Evolutionary conservation across 2,329 filamentous ascomycete species (phyloP), one percentile per base, ranked within the genome.

Genomic region (Alternaria incomplexa): DNA sequence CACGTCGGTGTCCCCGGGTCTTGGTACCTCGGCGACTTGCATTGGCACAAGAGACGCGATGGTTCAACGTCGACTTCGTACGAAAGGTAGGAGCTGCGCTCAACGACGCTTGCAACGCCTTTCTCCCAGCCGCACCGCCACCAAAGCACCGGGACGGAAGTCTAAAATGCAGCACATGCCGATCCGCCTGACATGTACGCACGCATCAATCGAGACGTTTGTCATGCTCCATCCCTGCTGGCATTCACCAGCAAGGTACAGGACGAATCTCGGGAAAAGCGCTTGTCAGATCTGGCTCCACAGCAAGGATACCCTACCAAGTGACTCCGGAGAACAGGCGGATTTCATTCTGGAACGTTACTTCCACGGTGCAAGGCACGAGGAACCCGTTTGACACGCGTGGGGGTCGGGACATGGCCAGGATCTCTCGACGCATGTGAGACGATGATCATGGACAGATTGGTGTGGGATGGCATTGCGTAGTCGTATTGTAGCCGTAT

Each of bases 51-150:
- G n/a, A 50, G 44, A 25, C 43, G 10, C 52, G 43, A 54, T 30
- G 15, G 32, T 17, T 56, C 17, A 32, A 32, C 30, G 6, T 32
- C 30, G n/a, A n/a, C n/a, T n/a, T n/a, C n/a, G n/a, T 15, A 32
- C 1, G 30, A 13, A 32, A 15, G 3, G 30, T 15, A 32, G 30
- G 30, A 32, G 6, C 12, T 32, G 30, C 30, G 30, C 30, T 32
- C 30, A 32, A 32, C 30, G 30, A 32, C 30, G 12, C 30, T 32
- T 32, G 30, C 13, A 32, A 43, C 44, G 22, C 32, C 6, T 17
- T 56, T 28, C 17, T 44, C 53, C n/a, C 55, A 32, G 13, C 45
- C 45, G 55, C 55, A 57, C 55, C 55, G 43, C 55, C 15, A 60
- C 48, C 48, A 48, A 44, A 40, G 47, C 25, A 48, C 48, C n/a